phyloP scores from a whole-genome alignment of 2,329 filamentous ascomycete species.

The Pleoardoris graminearum region DNA sequence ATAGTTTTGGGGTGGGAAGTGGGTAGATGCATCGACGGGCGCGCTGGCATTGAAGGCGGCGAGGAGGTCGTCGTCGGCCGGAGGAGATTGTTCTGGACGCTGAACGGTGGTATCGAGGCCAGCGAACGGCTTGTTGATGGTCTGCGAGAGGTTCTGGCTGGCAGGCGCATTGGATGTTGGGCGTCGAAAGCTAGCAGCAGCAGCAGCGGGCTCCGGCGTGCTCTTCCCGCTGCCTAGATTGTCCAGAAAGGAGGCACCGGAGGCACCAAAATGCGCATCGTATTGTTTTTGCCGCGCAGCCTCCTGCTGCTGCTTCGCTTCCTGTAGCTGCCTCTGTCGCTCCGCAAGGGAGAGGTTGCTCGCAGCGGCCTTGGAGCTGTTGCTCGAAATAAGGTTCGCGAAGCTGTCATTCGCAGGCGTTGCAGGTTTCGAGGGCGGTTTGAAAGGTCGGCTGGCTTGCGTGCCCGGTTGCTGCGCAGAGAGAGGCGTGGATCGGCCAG shows the following conservation, averaged over 20 bases:
- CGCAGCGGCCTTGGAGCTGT: conserved; percentile 58
- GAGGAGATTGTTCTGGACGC: conserved; percentile 31
- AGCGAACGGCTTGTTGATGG: conserved; percentile 47
- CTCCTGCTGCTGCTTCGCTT: conserved; percentile 77
- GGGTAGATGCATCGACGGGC: conserved; percentile 62
- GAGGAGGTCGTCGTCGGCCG: conserved; percentile 62
- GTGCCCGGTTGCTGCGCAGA: conserved; percentile 47
- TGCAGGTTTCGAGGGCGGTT: conserved; percentile 58
- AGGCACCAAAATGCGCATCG: conserved; percentile 74
- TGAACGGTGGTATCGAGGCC: conserved; percentile 36
- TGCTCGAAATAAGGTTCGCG: conserved; percentile 71
- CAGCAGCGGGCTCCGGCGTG: conserved; percentile 48
- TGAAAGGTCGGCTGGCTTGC: conserved; percentile 46
- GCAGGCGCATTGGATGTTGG: conserved; percentile 27
- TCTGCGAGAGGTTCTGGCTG: conserved; percentile 34
- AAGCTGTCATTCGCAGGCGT: conserved; percentile 69
- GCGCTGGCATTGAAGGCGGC: conserved; percentile 64
- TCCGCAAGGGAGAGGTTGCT: conserved; percentile 72
- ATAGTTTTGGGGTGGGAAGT: conserved; percentile 56
- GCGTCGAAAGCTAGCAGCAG: conserved; percentile 28
- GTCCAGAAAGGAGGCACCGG: conserved; percentile 73
- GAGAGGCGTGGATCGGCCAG: conserved; percentile 46
- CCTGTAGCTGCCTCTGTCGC: conserved; percentile 70
- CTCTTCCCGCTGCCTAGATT: conserved; percentile 62
- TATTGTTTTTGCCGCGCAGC: conserved; percentile 71